A percentile compares a stretch with the other conserved stretches of the same genome.
Evolutionary conservation across 768 basidiomycete genomes (phyloP).

Genomic region (Coprinellus micaceus): DNA sequence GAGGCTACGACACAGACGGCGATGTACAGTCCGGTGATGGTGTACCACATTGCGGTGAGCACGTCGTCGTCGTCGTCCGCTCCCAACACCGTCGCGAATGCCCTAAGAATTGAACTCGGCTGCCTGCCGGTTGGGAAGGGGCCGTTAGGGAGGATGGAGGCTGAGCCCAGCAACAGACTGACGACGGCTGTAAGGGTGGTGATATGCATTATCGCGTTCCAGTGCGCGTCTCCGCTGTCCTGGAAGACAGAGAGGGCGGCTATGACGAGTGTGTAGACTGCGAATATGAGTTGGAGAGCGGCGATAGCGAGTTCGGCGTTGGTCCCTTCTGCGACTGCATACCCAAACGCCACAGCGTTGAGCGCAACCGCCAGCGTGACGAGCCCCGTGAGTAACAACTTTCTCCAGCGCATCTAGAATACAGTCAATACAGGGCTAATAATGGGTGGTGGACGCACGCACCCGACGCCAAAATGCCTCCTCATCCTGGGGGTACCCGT

Average conservation of each 20-base stretch:
- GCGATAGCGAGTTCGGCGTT: constrained; percentile 31
- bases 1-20: constrained; percentile 35
- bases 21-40: constrained; percentile 47
- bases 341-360: constrained; percentile 54
- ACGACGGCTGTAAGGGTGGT: constrained; percentile 51
- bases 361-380: constrained; percentile 46
- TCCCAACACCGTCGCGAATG: background rate
- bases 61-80: constrained; percentile 16
- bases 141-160: constrained; percentile 55
- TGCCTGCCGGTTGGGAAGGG: constrained; percentile 28
- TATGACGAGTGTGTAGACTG: constrained; percentile 57
- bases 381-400: constrained; percentile 46
- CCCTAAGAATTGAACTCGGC: background rate
- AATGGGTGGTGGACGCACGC: constrained; percentile 20
- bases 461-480: constrained; percentile 30
- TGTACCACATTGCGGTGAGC: constrained; percentile 46
- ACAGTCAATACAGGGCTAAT: background rate
- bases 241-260: constrained; percentile 50
- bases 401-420: constrained; percentile 55
- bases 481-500: constrained; percentile 30
- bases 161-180: constrained; percentile 37
- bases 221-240: constrained; percentile 36
- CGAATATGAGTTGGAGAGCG: constrained; percentile 47
- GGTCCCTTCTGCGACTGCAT: constrained; percentile 37
- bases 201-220: constrained; percentile 58